Evolutionary conservation across 192 early-diverging fungal species (phyloP).

Genomic region (Fimicolochytrium jonesii): DNA sequence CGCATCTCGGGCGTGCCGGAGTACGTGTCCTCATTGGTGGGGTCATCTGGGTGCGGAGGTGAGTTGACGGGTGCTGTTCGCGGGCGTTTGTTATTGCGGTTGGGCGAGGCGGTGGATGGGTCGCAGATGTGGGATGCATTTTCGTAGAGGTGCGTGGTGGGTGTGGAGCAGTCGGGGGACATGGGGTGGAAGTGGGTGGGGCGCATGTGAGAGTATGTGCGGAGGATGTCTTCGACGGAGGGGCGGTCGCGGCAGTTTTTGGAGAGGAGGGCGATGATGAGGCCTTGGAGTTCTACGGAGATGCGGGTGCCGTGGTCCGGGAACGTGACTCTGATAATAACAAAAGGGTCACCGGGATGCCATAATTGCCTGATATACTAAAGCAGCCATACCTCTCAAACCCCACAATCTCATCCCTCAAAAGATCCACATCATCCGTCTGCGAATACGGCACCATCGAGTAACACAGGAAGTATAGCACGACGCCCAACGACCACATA

Average conservation of each 20-base stretch:
- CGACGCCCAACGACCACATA: constrained; percentile 93
- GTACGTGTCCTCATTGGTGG: too few species aligned
- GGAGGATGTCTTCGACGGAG: constrained; percentile 60
- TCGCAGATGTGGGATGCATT: too few species aligned
- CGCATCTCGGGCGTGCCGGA: too few species aligned
- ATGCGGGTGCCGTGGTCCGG: constrained; percentile 39
- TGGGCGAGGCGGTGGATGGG: too few species aligned
- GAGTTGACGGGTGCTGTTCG: too few species aligned
- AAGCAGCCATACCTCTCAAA: constrained; percentile 33
- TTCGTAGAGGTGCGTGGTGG: too few species aligned
- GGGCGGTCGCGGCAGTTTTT: constrained; percentile 55
- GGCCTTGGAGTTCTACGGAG: constrained; percentile 50
- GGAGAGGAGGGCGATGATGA: constrained; percentile 53
- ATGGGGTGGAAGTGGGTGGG: too few species aligned
- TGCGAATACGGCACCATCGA: constrained; percentile 75
- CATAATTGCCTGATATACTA: background rate
- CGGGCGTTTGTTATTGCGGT: too few species aligned
- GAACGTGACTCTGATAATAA: constrained; percentile 28
- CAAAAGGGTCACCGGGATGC: background rate
- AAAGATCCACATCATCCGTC: constrained; percentile 83
- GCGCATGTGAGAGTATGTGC: too few species aligned
- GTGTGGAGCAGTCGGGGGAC: too few species aligned
- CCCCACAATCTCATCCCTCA: constrained; percentile 73
- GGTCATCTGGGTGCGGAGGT: too few species aligned
- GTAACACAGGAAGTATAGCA: constrained; percentile 90